Percentiles rank a stretch among this genome's conserved stretches.
Evolutionary conservation across 1,284 basidiomycete genomes (phyloP).

Genomic region (Malassezia restricta): DNA sequence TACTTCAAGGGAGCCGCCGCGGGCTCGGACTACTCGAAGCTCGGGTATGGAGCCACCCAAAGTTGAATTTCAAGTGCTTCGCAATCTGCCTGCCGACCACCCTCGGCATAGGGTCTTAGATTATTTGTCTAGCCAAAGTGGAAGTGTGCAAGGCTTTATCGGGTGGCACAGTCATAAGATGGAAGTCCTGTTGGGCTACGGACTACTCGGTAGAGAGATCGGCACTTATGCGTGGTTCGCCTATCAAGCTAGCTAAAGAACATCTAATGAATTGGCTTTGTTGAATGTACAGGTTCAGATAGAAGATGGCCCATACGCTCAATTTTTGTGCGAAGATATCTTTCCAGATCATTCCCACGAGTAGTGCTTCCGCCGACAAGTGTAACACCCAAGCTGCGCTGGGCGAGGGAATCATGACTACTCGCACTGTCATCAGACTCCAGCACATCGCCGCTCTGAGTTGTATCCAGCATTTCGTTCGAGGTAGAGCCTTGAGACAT

Average conservation of each 20-base stretch:
- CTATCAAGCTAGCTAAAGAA: constrained; percentile 13
- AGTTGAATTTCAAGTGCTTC: constrained; percentile 43
- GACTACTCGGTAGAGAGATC: constrained; percentile 79
- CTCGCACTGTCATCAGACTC: constrained; percentile 17
- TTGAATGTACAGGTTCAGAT: constrained; percentile 48
- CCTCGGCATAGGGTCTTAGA: constrained; percentile 60
- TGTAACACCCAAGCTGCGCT: constrained; percentile 59
- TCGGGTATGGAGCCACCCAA: not conserved
- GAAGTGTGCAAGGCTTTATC: constrained; percentile 73
- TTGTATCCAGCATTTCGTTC: constrained; percentile 6
- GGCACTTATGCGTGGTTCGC: constrained; percentile 59
- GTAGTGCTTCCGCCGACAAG: constrained; percentile 71
- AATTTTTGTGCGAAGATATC: constrained; percentile 89
- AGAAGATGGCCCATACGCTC: constrained; percentile 92
- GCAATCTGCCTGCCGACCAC: constrained; percentile 57
- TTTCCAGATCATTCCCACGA: constrained; percentile 76
- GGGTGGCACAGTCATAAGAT: constrained; percentile 96
- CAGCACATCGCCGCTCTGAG: constrained; percentile 9
- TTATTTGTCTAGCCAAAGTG: constrained; percentile 65
- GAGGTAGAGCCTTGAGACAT: constrained; percentile 20
- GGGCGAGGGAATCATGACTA: constrained; percentile 45
- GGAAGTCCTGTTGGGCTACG: constrained; percentile 82
- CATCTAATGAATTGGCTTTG: not conserved
- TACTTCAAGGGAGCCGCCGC: constrained; percentile 5
- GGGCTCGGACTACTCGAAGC: no score